Conservation (phyloP, 768 basidiomycete genomes). For the Asterophora parasitica region DNA sequence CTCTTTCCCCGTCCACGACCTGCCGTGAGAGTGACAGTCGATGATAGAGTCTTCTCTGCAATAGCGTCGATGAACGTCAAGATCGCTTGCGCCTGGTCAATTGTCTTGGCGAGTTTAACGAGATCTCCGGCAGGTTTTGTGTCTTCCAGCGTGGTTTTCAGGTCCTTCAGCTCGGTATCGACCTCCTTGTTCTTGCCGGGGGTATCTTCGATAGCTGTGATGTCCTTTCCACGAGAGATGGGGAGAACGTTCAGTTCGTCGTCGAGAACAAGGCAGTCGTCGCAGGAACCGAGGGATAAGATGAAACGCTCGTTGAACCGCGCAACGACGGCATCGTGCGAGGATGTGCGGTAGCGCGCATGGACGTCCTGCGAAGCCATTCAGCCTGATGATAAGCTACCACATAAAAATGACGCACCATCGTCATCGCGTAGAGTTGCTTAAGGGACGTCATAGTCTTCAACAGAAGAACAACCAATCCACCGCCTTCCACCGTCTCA, state of each 20-base stretch:
- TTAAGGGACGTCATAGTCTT: conserved; percentile 93
- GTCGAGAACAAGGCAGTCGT: conserved; percentile 91
- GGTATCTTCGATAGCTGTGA: conserved; percentile 54
- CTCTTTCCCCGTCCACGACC: conserved; percentile 95
- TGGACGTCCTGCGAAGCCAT: conserved; percentile 83
- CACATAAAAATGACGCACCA: conserved; percentile 34
- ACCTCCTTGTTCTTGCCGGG: conserved; percentile 31
- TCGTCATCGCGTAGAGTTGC: conserved; percentile 90
- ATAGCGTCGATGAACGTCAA: conserved; percentile 94
- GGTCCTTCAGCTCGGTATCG: conserved; percentile 66
- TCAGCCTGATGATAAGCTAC: neutral
- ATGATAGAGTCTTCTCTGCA: conserved; percentile 87
- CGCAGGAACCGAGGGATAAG: conserved; percentile 88
- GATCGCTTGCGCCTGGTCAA: conserved; percentile 93
- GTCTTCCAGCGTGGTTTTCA: conserved; percentile 74
- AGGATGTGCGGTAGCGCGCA: conserved; percentile 86
- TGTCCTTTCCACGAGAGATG: conserved; percentile 92
- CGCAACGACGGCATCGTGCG: conserved; percentile 84
- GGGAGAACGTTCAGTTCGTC: conserved; percentile 98
- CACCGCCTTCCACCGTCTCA: conserved; percentile 97
- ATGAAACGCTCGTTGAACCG: conserved; percentile 99
- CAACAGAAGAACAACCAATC: conserved; percentile 79
- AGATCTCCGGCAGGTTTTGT: conserved; percentile 87
- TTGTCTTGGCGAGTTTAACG: conserved; percentile 83
- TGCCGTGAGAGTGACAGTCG: conserved; percentile 93